Evolutionary conservation across 2,329 filamentous ascomycete genomes (phyloP), one percentile per base, ranked within the genome.

Genomic region (Ophiostoma australiae): DNA sequence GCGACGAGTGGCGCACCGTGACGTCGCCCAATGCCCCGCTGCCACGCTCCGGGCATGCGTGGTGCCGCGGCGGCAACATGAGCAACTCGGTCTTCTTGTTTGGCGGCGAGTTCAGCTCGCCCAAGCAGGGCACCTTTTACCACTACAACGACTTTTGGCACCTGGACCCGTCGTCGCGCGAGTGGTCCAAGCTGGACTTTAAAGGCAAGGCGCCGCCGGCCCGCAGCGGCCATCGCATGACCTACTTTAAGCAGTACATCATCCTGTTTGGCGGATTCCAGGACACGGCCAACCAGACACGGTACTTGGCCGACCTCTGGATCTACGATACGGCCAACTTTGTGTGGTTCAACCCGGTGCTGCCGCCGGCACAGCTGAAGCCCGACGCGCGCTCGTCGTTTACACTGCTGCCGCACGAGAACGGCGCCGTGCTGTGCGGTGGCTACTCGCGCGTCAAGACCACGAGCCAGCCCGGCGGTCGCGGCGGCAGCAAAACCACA

Each of bases 91-190:
- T 98, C 69, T 99, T 97, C 79, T 82, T 99, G 20, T 98, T 98
- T 77, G 95, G 95, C 74, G 95, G 94, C 73, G 95, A 99, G 81
- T 99, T 99, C 80, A 96, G 92, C 72, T 94, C 91, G 37, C 95
- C 95, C 1, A 98, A 97, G 79, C 95, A 98, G 80, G 95, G 95
- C 4, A 98, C 94, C 0, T 99, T 99, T 77, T 97, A 99, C 80
- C 95, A 99, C 80, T 99, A 99, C 82, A 97, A 97, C 77, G 95
- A 98, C 81, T 98, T 99, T 79, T 99, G 95, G 94, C 86, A 91
- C 68, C 86, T 98, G 63, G 94, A 98, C 77, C 91, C 94, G 0
- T 86, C 85, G 10, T 89, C 87, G 8, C 86, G 93, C 76, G 95
- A 99, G 82, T 99, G 95, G 95, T 91, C 89, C 71, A 91, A 94